phyloP scores from a whole-genome alignment of 2,329 filamentous ascomycete genomes.

The Fusarium sp. region DNA sequence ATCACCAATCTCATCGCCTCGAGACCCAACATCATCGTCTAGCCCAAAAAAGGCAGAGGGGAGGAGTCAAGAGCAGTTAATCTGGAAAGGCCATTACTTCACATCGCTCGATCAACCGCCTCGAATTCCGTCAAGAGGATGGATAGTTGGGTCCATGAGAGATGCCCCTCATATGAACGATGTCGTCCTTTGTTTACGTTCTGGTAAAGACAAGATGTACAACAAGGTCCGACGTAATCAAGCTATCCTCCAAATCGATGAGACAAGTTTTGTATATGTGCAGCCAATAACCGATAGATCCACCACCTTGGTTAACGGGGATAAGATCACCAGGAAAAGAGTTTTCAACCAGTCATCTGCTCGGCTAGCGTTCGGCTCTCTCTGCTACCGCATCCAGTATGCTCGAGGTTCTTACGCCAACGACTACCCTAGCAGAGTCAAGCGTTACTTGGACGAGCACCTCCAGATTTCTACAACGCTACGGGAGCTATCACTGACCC shows the following conservation, averaged over 20 bases:
- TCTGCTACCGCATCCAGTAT: neutral
- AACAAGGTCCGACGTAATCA: neutral
- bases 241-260: neutral
- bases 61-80: accelerated
- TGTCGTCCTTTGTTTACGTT: neutral
- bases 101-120: neutral
- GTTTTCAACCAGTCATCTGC: neutral
- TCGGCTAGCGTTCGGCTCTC: accelerated
- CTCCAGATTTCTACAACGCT: neutral
- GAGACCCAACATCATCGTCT: neutral
- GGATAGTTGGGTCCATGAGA: neutral
- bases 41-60: accelerated
- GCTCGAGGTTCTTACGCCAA: neutral
- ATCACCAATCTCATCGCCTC: neutral
- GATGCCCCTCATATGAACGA: accelerated
- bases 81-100: neutral
- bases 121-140: neutral
- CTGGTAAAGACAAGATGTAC: accelerated
- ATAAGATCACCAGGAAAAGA: accelerated
- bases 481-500: neutral
- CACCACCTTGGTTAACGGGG: accelerated
- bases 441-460: neutral
- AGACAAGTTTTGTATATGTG: neutral
- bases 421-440: neutral
- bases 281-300: neutral